phyloP scores from a whole-genome alignment of 164 flowering plant genomes.

The Malania oleifera region DNA sequence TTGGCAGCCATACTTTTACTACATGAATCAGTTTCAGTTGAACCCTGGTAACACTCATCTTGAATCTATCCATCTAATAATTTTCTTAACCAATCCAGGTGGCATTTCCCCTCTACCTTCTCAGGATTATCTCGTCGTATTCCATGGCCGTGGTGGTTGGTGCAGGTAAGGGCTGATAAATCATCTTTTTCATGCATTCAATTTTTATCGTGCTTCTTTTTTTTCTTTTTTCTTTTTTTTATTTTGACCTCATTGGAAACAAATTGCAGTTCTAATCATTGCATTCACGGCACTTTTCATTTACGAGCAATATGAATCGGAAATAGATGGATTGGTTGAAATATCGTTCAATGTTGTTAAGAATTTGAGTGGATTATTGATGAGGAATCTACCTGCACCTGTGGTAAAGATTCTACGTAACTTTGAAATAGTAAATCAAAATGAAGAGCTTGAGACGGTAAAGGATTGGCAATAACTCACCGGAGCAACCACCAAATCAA shows the following conservation, averaged over 20 bases:
- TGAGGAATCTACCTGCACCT: constrained; percentile 34
- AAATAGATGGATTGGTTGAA: constrained; percentile 36
- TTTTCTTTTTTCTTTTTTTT: not conserved
- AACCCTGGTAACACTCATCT: too few species aligned
- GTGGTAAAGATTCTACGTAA: constrained; percentile 17
- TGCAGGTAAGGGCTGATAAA: constrained; percentile 38
- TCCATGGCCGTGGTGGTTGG: constrained; percentile 35
- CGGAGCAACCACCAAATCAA: too few species aligned
- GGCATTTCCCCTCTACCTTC: constrained; percentile 32
- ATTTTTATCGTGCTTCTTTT: not conserved
- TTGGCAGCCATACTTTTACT: too few species aligned
- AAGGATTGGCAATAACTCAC: not conserved
- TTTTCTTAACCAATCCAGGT: constrained; percentile 33
- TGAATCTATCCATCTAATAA: too few species aligned
- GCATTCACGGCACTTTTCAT: constrained; percentile 56
- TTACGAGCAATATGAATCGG: constrained; percentile 71
- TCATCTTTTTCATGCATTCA: not conserved
- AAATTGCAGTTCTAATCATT: constrained; percentile 47
- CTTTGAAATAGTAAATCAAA: not conserved
- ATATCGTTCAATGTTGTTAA: constrained; percentile 12
- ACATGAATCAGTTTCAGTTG: too few species aligned
- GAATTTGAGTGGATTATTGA: constrained; percentile 22
- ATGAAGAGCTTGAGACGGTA: not conserved
- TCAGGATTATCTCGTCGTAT: constrained; percentile 36
- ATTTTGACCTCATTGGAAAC: not conserved